A percentile compares a stretch with the other conserved stretches of the same genome.
Conservation (phyloP, 2,329 filamentous ascomycete genomes). For the Ascochyta koolunga region DNA sequence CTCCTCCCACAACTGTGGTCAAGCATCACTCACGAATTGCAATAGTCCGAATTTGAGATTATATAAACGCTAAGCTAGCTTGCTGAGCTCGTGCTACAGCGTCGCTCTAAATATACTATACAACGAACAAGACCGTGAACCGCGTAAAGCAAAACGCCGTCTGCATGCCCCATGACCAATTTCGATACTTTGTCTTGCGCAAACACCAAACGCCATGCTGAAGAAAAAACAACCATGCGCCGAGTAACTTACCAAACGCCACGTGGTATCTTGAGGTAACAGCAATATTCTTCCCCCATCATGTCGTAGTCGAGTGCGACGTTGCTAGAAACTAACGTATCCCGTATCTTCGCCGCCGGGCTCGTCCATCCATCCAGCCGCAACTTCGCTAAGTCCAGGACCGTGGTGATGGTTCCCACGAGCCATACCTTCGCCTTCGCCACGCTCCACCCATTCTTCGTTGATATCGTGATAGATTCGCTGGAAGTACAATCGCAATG, state of each 20-base stretch:
- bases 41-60: neutral
- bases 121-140: constrained; percentile 1
- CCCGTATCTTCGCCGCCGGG: constrained; percentile 43
- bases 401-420: constrained; percentile 37
- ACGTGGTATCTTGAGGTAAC: constrained; percentile 5
- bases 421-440: constrained; percentile 50
- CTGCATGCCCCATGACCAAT: constrained; percentile 13
- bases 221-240: constrained; percentile 1
- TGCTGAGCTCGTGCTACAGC: constrained; percentile 3
- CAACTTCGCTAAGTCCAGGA: constrained; percentile 41
- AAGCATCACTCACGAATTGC: neutral
- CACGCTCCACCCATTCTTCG: constrained; percentile 52
- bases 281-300: neutral
- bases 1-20: too few relatives aligned
- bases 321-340: constrained; percentile 45
- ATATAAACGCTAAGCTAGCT: neutral
- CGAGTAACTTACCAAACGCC: constrained; percentile 4
- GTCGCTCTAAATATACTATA: constrained; percentile 7
- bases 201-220: constrained; percentile 19
- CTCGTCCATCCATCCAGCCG: constrained; percentile 44
- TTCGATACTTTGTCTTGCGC: constrained; percentile 17
- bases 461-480: constrained; percentile 81
- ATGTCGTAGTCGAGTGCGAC: neutral
- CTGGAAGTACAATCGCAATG: constrained; percentile 81
- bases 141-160: constrained; percentile 9